A percentile compares a stretch with the other conserved stretches of the same genome.
Evolutionary conservation across 352 stramenopile species (phyloP).

Genomic region (Pythium brassicae): DNA sequence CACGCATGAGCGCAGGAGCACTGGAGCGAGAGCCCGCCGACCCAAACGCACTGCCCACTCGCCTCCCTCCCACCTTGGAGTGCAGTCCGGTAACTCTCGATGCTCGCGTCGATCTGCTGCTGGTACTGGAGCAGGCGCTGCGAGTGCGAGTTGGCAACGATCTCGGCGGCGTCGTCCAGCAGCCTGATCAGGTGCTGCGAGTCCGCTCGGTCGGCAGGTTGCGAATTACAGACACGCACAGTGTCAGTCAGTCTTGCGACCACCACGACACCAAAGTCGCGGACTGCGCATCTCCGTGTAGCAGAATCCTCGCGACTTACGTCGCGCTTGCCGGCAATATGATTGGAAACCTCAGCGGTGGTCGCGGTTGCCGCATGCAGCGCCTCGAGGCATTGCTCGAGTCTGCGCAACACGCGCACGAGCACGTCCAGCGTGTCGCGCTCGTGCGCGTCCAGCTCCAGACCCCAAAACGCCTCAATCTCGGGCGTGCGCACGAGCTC

Average conservation of each 20-base stretch:
- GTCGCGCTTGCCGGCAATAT: slow-evolving; percentile 16
- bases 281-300: no score
- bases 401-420: slow-evolving; percentile 1
- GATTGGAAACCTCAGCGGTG: slow-evolving; percentile 13
- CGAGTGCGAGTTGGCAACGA: slow-evolving; percentile 39
- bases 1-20: neutral
- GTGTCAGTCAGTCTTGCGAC: neutral
- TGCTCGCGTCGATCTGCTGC: slow-evolving; percentile 22
- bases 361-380: neutral
- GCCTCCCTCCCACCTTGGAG: slow-evolving; percentile 18
- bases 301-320: slow-evolving; percentile 5
- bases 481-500: slow-evolving; percentile 13
- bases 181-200: slow-evolving; percentile 24
- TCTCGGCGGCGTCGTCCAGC: slow-evolving; percentile 26
- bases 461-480: slow-evolving; percentile 14
- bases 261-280: no score
- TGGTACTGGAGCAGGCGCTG: slow-evolving; percentile 25
- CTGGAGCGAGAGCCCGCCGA: no score
- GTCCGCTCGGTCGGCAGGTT: neutral
- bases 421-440: slow-evolving; percentile 7
- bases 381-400: slow-evolving; percentile 7
- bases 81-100: slow-evolving; percentile 23
- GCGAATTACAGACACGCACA: neutral
- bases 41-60: neutral
- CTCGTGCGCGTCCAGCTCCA: slow-evolving; percentile 12